Percentiles rank a stretch among this genome's conserved stretches.
These are phyloP conservation scores for Termitomyces sp. DNA, from an alignment of 768 basidiomycete genomes.

Conservation along the genomic window DNA sequence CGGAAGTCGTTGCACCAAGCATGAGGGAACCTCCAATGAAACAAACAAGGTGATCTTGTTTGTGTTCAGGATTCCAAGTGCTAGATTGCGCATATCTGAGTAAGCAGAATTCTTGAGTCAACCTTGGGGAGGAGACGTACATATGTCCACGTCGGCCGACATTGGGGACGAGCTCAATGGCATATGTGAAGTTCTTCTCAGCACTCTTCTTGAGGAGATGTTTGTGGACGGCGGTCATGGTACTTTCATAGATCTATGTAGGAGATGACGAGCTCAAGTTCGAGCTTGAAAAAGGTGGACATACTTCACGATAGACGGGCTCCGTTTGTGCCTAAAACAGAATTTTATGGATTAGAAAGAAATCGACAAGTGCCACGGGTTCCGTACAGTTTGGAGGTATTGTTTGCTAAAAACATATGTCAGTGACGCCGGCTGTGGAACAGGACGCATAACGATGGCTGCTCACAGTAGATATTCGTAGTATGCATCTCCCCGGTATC, in stretches of 20 bases:
- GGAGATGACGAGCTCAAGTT: neutral
- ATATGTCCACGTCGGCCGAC: slow-evolving; percentile 30
- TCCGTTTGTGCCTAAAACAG: slow-evolving; percentile 66
- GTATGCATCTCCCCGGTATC: slow-evolving; percentile 92
- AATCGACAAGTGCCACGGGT: neutral
- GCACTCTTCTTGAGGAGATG: slow-evolving; percentile 66
- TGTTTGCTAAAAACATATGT: slow-evolving; percentile 52
- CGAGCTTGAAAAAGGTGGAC: neutral
- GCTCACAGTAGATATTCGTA: slow-evolving; percentile 86
- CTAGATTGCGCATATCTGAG: slow-evolving; percentile 30
- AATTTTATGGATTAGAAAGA: neutral
- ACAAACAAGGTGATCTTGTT: slow-evolving; percentile 96
- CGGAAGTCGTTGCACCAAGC: slow-evolving; percentile 76
- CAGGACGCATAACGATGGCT: neutral
- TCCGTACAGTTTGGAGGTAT: slow-evolving; percentile 73
- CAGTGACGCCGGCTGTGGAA: neutral
- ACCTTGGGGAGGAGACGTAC: slow-evolving; percentile 20
- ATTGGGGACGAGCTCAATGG: slow-evolving; percentile 76
- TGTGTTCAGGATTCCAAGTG: slow-evolving; percentile 68
- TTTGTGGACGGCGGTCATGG: slow-evolving; percentile 78
- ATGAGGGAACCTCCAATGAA: slow-evolving; percentile 92
- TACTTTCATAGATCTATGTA: slow-evolving; percentile 77
- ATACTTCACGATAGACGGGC: slow-evolving; percentile 69
- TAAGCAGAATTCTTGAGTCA: neutral
- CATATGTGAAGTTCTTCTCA: slow-evolving; percentile 61